Percentiles rank a stretch among this genome's conserved stretches.
These are phyloP conservation scores for Kurtzmaniella quercitrusa DNA, from an alignment of 1,139 yeast genomes.

Conservation along the genomic window DNA sequence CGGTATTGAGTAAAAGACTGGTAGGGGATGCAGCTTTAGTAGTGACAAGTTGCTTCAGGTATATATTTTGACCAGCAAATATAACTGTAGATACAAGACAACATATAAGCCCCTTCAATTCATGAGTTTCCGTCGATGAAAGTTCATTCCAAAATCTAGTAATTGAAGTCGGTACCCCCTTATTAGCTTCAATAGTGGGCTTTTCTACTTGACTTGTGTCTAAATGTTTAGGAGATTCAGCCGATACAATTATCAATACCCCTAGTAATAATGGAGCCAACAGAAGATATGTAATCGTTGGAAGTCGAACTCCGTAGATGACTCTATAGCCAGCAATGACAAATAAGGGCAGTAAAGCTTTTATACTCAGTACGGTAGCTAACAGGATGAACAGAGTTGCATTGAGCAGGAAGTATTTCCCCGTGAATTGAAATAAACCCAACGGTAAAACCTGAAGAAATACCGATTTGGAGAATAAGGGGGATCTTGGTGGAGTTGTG, in stretches of 20 bases:
- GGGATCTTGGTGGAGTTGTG: slow-evolving; percentile 6
- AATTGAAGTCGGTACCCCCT: not conserved
- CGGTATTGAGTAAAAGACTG: slow-evolving; percentile 25
- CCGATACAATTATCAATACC: slow-evolving; percentile 29
- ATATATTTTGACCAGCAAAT: slow-evolving; percentile 39
- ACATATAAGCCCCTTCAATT: slow-evolving; percentile 26
- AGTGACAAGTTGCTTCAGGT: slow-evolving; percentile 38
- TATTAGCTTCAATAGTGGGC: not conserved
- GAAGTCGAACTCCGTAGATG: slow-evolving; percentile 29
- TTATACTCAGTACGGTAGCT: slow-evolving; percentile 37
- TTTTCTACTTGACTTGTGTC: slow-evolving; percentile 3
- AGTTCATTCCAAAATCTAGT: slow-evolving; percentile 1
- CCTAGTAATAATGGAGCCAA: slow-evolving; percentile 35
- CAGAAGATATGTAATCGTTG: slow-evolving; percentile 32
- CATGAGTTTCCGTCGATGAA: slow-evolving; percentile 14
- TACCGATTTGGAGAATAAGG: slow-evolving; percentile 17
- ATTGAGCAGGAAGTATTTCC: slow-evolving; percentile 33
- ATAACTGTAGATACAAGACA: slow-evolving; percentile 30
- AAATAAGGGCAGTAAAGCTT: slow-evolving; percentile 37
- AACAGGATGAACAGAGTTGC: slow-evolving; percentile 38
- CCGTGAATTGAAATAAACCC: slow-evolving; percentile 36
- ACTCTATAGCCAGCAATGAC: slow-evolving; percentile 34
- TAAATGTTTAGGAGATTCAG: slow-evolving; percentile 13
- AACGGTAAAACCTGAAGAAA: slow-evolving; percentile 32
- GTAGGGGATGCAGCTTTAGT: slow-evolving; percentile 29